A percentile compares a stretch with the other conserved stretches of the same genome.
phyloP scores from a whole-genome alignment of 768 basidiomycete species.

The Suillus spraguei region DNA sequence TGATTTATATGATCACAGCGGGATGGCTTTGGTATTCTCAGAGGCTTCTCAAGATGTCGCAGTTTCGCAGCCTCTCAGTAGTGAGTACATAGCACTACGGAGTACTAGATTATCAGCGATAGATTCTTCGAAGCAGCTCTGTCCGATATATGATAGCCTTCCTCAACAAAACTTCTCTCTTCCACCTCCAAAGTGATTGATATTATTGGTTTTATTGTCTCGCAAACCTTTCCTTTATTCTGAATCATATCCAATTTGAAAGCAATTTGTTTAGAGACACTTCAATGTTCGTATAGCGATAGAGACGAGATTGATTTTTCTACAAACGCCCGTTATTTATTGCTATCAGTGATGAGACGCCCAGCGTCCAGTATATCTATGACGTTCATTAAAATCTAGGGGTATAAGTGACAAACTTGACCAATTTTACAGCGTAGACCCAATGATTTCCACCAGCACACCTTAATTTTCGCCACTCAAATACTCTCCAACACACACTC shows the following conservation, averaged over 20 bases:
- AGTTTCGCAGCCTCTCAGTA: background rate
- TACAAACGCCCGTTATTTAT: constrained; percentile 12
- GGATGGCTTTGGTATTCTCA: background rate
- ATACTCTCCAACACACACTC: constrained; percentile 58
- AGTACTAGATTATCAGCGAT: background rate
- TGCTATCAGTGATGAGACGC: background rate
- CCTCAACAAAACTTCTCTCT: constrained; percentile 3
- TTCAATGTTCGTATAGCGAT: background rate
- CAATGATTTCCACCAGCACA: background rate
- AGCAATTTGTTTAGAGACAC: background rate
- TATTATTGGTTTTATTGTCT: background rate
- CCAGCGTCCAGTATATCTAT: background rate
- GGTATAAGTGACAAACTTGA: background rate
- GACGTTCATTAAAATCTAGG: background rate
- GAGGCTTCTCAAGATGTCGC: background rate
- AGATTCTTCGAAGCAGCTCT: constrained; percentile 4
- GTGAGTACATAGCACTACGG: background rate
- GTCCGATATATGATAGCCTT: constrained; percentile 4
- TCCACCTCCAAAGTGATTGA: background rate
- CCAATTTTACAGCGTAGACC: background rate
- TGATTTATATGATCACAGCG: background rate
- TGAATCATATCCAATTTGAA: background rate
- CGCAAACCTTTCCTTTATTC: background rate
- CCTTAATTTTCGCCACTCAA: constrained; percentile 17
- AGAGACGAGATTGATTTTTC: background rate